Evolutionary conservation across 164 flowering plant species (phyloP), one percentile per base, ranked within the genome.

Genomic region (Chimonanthus praecox): DNA sequence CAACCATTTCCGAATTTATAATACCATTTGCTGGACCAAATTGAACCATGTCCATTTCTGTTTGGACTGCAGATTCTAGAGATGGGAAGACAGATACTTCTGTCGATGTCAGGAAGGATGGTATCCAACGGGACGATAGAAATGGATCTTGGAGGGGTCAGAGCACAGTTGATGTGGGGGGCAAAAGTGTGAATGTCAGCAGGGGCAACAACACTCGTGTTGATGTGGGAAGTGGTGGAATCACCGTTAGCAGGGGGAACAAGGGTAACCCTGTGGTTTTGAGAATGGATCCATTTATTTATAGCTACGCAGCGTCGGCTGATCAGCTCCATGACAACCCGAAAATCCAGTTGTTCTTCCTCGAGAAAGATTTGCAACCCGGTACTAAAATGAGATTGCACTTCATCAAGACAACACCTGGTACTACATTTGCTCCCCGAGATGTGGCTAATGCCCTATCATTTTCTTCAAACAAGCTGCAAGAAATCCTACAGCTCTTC

Each of bases 401-500:
- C 58, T 51, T 51, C 58, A 9, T 13, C 58, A 51, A 51, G 8
- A 7, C 58, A 9, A 51, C 8, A 51, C 13, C 58, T 8, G 15
- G 10, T 51, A 3, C 58, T 8, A 51, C 8, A 51, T 85, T 51
- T 69, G 67, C 85, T 13, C 86, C 88, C 4, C 80, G 80, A 20
- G 47, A 73, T 18, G 69, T 76, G 6, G 83, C 86, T 11, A 75
- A 83, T 2, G 51, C 81, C 9, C 76, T 83, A 11, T 86, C 88
- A 48, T 84, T 87, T 73, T 83, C 87, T 1, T 81, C 87, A 0
- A 18, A 75, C 8, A 78, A 79, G 60, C 33, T 83, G 7, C 68
- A 84, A 0, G 80, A 79, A 44, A 83, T 84, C 71, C 58, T 82
- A 0, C 20, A 64, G 18, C 68, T 64, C 21, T 81, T 80, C 71